Base-by-base conservation (phyloP, 495 filamentous ascomycete genomes). In the Penicillium nucicola region DNA sequence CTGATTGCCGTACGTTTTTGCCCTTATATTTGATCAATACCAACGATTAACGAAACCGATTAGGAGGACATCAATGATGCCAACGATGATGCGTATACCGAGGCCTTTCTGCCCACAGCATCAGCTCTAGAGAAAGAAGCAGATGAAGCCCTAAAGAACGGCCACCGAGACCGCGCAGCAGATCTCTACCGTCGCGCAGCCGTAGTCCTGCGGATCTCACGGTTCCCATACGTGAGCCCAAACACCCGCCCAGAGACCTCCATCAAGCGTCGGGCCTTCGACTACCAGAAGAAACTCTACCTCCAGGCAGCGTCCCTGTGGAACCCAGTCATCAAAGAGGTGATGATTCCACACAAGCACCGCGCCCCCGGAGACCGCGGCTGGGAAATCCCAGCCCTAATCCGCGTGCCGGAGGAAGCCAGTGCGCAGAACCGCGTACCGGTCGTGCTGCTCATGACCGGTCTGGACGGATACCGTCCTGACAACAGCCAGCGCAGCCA, bases 381-480 rank as follows among this genome's bases (percentile, higher is more conserved):
- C 1, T 8, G 25, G 5, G n/a, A 59, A 2, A 84, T 92, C 47
- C 84, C 86, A 3, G 63, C 86, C 8, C 87, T 86, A 59, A 65
- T 87, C 34, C 81, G 86, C 9, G 50, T 83, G 0, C 87, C 88
- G 0, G 53, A 62, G 14, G 53, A 56, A 34, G 76, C 73, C 1
- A 53, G 65, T 2, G 50, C 55, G 0, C 45, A 56, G 5, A 70
- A 74, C 18, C 77, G 70, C 4, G 71, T 71, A 2, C 85, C 88
- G 0, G 71, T 78, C 4, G 79, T 92, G 4, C 67, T 92, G 15
- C 75, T 90, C 28, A 77, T 90, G 70, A 89, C 84, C 0, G 88
- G 88, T 0, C 72, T 92, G 12, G 88, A 92, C 56, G 88, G 88
- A 9, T 90, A 92, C 59, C 69, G 88, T 12, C 85, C 87, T 0